Base-by-base conservation (phyloP, 345 rosid species). In the Leavenworthia alabamica region DNA sequence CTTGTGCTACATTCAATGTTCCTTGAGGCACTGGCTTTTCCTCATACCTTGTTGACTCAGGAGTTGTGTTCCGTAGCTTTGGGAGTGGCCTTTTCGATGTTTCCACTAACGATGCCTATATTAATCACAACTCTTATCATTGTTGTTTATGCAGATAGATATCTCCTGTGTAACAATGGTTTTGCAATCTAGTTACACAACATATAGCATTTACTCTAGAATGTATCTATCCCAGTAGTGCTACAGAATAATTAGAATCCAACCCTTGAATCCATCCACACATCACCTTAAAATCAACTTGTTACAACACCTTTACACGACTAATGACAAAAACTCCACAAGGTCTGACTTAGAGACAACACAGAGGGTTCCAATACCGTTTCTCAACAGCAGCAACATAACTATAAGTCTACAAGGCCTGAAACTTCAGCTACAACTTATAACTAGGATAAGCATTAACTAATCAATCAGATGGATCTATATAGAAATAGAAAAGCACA, bases 41-140 rank as follows among this genome's bases (percentile, higher is more conserved):
- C 66, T 87, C 96, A 6, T 73, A 75, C 53, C 86, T 78, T 64
- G 77, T 64, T 32, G 91, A 75, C 55, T 79, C 87, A 28, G 81
- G 73, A 36, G 52, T 80, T 32, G 92, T 81, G 60, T 83, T 84
- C 45, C 97, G 76, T 56, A 87, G 81, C 81, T 85, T 89, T 28
- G 99, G 97, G 76, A 93, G 66, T 8, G 96, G 87, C 64, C 94
- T 80, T 33, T 71, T 72, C 1, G 83, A 75, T 43, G 77, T 87
- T 81, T 84, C 95, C 54, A 78, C 79, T 14, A 89, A 64, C 9
- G 66, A 48, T 43, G 94, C 97, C 99, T 20, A 2, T 1, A 20
- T 2, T n/a, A 20, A 20, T 20, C 22, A 20, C 22, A 20, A 20
- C 2, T 20, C 22, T 20, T 20, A 20, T 20, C 2, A 1, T 40